Conservation (phyloP, 345 rosid genomes). For the Theobroma cacao region DNA sequence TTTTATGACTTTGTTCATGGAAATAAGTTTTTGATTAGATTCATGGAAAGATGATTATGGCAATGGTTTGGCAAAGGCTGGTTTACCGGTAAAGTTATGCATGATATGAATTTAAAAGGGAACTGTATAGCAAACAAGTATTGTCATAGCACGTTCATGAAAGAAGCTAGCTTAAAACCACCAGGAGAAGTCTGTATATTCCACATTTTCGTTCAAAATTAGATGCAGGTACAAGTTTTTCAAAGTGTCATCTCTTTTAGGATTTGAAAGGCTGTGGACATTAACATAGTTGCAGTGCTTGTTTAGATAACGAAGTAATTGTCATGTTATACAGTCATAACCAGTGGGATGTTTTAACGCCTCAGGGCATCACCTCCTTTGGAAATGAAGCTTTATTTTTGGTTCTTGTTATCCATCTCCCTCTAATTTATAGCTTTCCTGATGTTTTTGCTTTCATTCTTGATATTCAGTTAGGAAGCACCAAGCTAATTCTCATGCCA, state of each 20-base stretch:
- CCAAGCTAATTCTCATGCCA: constrained; percentile 94
- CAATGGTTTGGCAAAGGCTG: neutral
- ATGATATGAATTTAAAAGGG: neutral
- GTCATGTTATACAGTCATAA: neutral
- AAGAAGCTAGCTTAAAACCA: neutral
- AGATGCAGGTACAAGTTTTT: neutral
- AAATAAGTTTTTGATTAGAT: constrained; percentile 2
- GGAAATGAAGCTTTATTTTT: neutral
- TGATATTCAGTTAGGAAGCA: constrained; percentile 63
- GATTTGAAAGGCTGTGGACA: neutral
- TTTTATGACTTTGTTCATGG: neutral
- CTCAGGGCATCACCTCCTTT: neutral
- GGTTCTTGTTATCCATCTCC: neutral
- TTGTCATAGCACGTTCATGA: neutral
- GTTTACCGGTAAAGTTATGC: neutral
- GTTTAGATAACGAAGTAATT: neutral
- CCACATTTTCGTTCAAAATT: neutral
- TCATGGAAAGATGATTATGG: neutral
- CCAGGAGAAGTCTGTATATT: neutral
- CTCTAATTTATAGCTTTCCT: neutral
- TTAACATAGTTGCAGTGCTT: neutral
- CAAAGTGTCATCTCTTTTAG: neutral
- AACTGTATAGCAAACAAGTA: neutral
- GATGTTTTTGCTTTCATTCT: constrained; percentile 2
- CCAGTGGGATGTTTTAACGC: neutral